These are phyloP conservation scores for Pichia manshurica DNA, from an alignment of 805 yeast genomes.

Conservation along the genomic window DNA sequence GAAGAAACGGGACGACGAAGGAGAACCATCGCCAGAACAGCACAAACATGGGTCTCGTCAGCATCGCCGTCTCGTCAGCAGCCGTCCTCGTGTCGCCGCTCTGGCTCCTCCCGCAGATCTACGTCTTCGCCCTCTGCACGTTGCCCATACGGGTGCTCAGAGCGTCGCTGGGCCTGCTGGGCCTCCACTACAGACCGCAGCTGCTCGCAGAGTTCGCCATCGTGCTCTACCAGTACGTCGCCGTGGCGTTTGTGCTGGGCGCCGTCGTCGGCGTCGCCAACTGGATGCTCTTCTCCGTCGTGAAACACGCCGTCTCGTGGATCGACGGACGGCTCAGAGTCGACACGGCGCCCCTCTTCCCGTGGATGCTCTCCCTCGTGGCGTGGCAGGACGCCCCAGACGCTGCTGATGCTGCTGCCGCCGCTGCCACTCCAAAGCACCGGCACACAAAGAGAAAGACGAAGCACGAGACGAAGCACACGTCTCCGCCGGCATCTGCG, in stretches of 20 bases:
- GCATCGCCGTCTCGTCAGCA: not conserved
- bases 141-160: not conserved
- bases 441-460: not conserved
- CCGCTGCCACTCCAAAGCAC: not conserved
- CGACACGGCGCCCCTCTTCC: not conserved
- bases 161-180: not conserved
- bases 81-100: not conserved
- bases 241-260: slow-evolving; percentile 22
- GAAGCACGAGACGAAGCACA: no score
- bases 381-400: not conserved
- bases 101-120: slow-evolving; percentile 5
- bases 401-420: not conserved
- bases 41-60: not conserved
- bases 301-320: slow-evolving; percentile 5
- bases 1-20: no score
- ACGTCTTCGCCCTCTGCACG: not conserved
- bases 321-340: not conserved
- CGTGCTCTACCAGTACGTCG: slow-evolving; percentile 22
- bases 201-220: slow-evolving; percentile 9
- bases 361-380: not conserved
- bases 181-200: not conserved
- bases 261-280: slow-evolving; percentile 19
- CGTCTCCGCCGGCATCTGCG: no score
- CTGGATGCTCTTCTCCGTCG: slow-evolving; percentile 15
- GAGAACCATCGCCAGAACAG: no score